These are phyloP conservation scores for Clitopilus hobsonii DNA, from an alignment of 768 basidiomycete species.

Conservation along the genomic window DNA sequence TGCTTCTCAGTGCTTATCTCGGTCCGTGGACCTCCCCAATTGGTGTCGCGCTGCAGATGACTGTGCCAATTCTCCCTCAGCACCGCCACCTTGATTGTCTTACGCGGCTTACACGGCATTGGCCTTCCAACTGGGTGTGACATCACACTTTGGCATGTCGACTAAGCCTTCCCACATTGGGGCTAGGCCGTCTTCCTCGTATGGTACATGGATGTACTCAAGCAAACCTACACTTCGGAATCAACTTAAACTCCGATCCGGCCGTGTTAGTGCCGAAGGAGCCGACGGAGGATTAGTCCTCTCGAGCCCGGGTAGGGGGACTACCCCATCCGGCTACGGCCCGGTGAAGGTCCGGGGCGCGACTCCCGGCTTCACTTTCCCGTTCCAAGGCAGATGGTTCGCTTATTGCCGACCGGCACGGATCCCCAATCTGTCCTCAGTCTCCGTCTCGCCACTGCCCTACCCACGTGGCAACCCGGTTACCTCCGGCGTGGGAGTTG, in stretches of 20 bases:
- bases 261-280: neutral
- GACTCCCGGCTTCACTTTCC: neutral
- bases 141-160: neutral
- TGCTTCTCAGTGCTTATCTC: neutral
- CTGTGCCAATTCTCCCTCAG: neutral
- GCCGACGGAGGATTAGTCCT: neutral
- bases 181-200: neutral
- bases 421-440: neutral
- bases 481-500: neutral
- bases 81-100: neutral
- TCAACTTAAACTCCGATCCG: neutral
- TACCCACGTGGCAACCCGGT: neutral
- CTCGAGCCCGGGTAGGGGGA: neutral
- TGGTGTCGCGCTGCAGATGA: neutral
- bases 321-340: neutral
- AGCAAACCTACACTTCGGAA: neutral
- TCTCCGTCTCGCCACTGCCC: neutral
- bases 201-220: neutral
- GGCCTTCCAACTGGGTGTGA: neutral
- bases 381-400: neutral
- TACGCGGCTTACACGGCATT: neutral
- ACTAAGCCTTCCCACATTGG: neutral
- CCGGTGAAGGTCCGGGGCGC: neutral
- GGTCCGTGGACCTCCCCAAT: neutral
- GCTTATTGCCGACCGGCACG: neutral